Base-by-base conservation (phyloP, 2,329 filamentous ascomycete genomes). In the Fusarium humuli region DNA sequence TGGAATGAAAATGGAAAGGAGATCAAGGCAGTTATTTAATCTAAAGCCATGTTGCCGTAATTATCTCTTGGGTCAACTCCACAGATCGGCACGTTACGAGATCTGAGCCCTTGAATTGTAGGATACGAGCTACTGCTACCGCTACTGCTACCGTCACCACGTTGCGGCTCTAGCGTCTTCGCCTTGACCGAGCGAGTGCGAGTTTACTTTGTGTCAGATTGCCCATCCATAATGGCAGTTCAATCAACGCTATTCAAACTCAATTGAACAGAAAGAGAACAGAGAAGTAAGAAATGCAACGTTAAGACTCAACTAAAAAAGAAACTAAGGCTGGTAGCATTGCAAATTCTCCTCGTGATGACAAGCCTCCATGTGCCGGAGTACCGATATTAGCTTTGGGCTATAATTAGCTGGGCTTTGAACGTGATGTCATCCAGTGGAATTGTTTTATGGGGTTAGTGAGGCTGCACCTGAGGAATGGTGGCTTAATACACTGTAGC, bases 391-490 rank as follows among this genome's bases (percentile, higher is more conserved):
- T 42, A 29, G 29, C 14, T 18, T 61, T 7, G 20, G 13, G n/a
- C 67, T 70, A 70, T 56, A 67, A 63, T 70, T 67, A 70, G 67
- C 5, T 9, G 29, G 57, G 3, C 30, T 18, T 4, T 12, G 12
- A 29, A 4, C 8, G 23, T 65, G 55, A 67, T 67, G 61, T 55
- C 64, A 65, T 37, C 29, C 6, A 27, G 14, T 42, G 41, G 22
- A n/a, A 37, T n/a, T 12, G 34, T 37, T 37, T 37, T 37, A 37
- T 37, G 34, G 18, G 34, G 34, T 37, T 37, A 37, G 34, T 37
- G 34, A 37, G 34, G 34, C 34, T 37, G 34, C 10, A n/a, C 3
- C 10, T n/a, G 34, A 37, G 34, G 34, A 37, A 37, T 37, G 34
- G 34, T 37, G 34, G 34, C 34, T 37, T n/a, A 1, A 37, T n/a